Percentiles rank a stretch among this genome's conserved stretches.
These are phyloP conservation scores for Fragosphaeria purpurea DNA, from an alignment of 2,329 filamentous ascomycete species.

Conservation along the genomic window DNA sequence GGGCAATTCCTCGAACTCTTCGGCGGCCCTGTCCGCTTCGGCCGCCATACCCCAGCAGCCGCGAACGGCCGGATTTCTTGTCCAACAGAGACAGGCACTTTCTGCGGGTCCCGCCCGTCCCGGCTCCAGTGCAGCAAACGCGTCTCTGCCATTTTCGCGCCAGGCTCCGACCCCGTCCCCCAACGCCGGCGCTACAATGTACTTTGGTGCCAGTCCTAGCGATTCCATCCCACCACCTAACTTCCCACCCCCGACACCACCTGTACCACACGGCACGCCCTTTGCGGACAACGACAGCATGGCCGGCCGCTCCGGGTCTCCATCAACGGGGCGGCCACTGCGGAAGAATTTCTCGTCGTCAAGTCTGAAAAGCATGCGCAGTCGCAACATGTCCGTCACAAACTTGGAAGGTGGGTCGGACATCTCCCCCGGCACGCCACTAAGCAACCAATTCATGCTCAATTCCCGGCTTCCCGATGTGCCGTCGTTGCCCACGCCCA, in stretches of 20 bases:
- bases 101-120: slow-evolving; percentile 26
- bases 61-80: slow-evolving; percentile 26
- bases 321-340: slow-evolving; percentile 39
- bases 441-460: slow-evolving; percentile 55
- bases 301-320: slow-evolving; percentile 38
- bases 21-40: not conserved
- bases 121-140: slow-evolving; percentile 10
- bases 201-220: slow-evolving; percentile 16
- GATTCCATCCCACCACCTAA: slow-evolving; percentile 18
- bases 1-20: not conserved
- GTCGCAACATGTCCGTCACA: slow-evolving; percentile 61
- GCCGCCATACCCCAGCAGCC: slow-evolving; percentile 13
- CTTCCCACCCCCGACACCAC: slow-evolving; percentile 24
- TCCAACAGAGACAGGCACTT: slow-evolving; percentile 32
- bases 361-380: slow-evolving; percentile 60
- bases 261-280: slow-evolving; percentile 17
- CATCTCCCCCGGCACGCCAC: slow-evolving; percentile 62
- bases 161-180: slow-evolving; percentile 25
- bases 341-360: slow-evolving; percentile 63
- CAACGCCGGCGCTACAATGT: slow-evolving; percentile 4
- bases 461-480: slow-evolving; percentile 42
- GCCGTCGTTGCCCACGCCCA: slow-evolving; percentile 58
- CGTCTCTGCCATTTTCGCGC: slow-evolving; percentile 19
- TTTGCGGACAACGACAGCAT: slow-evolving; percentile 18
- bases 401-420: slow-evolving; percentile 53